A percentile compares a stretch with the other conserved stretches of the same genome.
Evolutionary conservation across 148 eudicot genomes (phyloP).

Genomic region (Cornus kousa): DNA sequence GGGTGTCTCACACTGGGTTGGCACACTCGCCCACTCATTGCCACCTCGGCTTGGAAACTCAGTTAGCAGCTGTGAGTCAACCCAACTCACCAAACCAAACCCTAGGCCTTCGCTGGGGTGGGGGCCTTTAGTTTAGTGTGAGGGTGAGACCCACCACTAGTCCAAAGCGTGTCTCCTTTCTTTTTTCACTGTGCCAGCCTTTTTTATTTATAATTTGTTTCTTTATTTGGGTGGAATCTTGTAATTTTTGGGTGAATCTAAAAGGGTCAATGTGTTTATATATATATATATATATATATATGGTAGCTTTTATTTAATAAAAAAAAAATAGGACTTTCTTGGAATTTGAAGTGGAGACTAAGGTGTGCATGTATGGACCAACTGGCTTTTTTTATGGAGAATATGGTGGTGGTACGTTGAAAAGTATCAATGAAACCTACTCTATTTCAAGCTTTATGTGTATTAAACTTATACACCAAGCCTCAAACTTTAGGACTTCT

Average conservation of each 20-base stretch:
- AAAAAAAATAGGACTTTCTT: not conserved
- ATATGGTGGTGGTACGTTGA: not conserved
- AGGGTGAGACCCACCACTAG: slow-evolving; percentile 16
- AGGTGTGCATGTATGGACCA: not conserved
- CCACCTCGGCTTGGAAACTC: slow-evolving; percentile 75
- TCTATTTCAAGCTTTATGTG: too few species aligned
- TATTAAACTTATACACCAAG: too few species aligned
- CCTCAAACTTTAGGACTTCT: too few species aligned
- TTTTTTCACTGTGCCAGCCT: not conserved
- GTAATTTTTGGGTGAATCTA: slow-evolving; percentile 12
- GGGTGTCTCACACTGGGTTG: slow-evolving; percentile 80
- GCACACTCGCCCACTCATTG: slow-evolving; percentile 71
- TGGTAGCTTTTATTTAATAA: slow-evolving; percentile 4
- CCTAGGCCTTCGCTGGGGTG: not conserved
- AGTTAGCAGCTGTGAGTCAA: slow-evolving; percentile 16
- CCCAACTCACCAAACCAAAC: not conserved
- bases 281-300: not conserved
- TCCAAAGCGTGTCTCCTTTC: not conserved
- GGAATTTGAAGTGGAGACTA: not conserved
- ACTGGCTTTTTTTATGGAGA: not conserved
- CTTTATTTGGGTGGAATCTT: slow-evolving; percentile 6
- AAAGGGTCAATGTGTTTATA: slow-evolving; percentile 17
- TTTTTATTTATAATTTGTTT: not conserved
- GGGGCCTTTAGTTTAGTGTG: not conserved
- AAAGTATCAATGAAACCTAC: not conserved